These are phyloP conservation scores for Coprinopsis strossmayeri DNA, from an alignment of 768 basidiomycete genomes.

Conservation along the genomic window DNA sequence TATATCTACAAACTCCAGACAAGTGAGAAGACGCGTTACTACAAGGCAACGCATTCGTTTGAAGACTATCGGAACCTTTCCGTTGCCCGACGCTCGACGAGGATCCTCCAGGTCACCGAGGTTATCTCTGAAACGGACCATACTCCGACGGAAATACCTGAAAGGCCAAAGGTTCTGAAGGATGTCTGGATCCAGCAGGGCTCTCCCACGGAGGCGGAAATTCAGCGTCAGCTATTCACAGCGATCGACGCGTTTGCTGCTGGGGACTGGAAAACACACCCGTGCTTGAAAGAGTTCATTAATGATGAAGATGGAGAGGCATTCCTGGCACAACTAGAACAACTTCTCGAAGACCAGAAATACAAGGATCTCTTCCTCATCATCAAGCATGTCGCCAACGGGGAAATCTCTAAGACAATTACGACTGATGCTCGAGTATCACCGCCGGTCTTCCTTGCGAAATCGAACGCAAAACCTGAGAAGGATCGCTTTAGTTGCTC, in stretches of 20 bases:
- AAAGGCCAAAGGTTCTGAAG: neutral
- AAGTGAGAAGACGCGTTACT: neutral
- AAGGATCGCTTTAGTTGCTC: too few relatives aligned
- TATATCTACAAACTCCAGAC: neutral
- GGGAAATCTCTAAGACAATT: too few relatives aligned
- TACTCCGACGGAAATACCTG: neutral
- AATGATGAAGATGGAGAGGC: neutral
- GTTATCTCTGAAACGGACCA: neutral
- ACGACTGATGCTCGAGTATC: too few relatives aligned
- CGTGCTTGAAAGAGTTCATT: neutral
- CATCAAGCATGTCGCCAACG: too few relatives aligned
- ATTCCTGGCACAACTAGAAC: neutral
- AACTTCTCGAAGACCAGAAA: neutral
- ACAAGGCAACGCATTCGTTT: neutral
- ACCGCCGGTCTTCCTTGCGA: too few relatives aligned
- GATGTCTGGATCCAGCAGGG: neutral
- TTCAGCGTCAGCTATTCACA: neutral
- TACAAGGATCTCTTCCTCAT: neutral
- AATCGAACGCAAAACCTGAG: too few relatives aligned
- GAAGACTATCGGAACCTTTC: neutral
- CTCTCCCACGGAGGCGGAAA: neutral
- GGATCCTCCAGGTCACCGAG: neutral
- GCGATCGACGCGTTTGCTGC: neutral
- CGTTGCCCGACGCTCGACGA: neutral
- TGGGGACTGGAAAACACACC: neutral